Percentiles rank a stretch among this genome's conserved stretches.
Conservation (phyloP, 1,284 basidiomycete genomes). For the Papiliotrema laurentii region DNA sequence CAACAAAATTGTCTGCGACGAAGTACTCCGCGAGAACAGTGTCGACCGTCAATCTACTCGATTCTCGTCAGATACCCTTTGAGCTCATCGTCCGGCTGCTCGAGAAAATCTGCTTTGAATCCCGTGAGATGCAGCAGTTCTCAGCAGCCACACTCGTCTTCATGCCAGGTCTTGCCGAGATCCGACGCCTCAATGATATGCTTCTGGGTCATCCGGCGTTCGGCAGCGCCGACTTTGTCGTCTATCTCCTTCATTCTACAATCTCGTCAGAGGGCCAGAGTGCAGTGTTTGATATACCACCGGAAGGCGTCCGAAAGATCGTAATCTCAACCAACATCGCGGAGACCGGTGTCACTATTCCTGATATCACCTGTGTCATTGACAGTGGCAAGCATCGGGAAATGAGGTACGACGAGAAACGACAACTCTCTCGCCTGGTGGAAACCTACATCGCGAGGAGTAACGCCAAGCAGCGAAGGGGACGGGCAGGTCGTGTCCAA, state of each 20-base stretch:
- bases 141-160: constrained; percentile 86
- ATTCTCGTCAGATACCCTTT: constrained; percentile 85
- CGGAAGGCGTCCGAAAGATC: constrained; percentile 76
- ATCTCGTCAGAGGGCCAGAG: constrained; percentile 86
- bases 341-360: constrained; percentile 95
- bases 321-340: constrained; percentile 66
- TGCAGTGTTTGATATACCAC: constrained; percentile 84
- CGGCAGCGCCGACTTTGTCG: constrained; percentile 64
- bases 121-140: constrained; percentile 51
- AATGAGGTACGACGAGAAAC: constrained; percentile 96
- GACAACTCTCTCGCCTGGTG: constrained; percentile 86
- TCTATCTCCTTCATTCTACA: constrained; percentile 91
- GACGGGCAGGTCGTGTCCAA: constrained; percentile 87
- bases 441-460: constrained; percentile 91
- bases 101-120: constrained; percentile 78
- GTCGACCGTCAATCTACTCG: constrained; percentile 76
- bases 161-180: constrained; percentile 88
- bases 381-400: constrained; percentile 90
- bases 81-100: constrained; percentile 83
- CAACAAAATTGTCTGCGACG: constrained; percentile 39
- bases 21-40: constrained; percentile 67
- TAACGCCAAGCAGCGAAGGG: constrained; percentile 88
- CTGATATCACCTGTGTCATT: constrained; percentile 96
- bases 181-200: constrained; percentile 79
- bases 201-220: constrained; percentile 73